A percentile compares a stretch with the other conserved stretches of the same genome.
These are phyloP conservation scores for Coffea humblotiana DNA, from an alignment of 305 asterid genomes.

Conservation along the genomic window DNA sequence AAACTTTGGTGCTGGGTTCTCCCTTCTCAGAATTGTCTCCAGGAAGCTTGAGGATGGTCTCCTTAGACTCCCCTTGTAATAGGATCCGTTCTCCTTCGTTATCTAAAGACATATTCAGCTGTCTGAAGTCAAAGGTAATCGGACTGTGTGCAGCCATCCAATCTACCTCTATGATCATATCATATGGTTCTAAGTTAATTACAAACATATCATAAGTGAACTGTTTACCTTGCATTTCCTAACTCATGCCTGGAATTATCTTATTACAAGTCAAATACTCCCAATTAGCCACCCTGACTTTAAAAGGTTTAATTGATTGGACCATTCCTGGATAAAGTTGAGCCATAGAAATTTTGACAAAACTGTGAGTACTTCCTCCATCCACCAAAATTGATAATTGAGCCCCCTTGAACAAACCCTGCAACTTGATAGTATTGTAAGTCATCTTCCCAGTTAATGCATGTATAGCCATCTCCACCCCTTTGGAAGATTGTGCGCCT, in stretches of 20 bases:
- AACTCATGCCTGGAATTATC: background rate
- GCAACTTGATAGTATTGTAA: background rate
- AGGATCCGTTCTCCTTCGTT: background rate
- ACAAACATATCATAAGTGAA: too few species aligned
- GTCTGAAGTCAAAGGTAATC: background rate
- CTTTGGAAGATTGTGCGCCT: too few species aligned
- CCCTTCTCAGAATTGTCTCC: too few species aligned
- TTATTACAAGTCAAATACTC: background rate
- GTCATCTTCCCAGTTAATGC: background rate
- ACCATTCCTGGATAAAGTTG: background rate
- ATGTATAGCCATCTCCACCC: too few species aligned
- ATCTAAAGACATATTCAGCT: background rate
- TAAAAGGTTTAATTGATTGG: background rate
- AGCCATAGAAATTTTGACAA: background rate
- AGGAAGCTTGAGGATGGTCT: too few species aligned
- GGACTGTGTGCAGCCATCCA: too few species aligned
- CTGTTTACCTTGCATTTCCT: too few species aligned
- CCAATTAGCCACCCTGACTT: background rate
- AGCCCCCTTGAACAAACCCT: rapidly evolving
- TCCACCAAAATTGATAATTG: background rate
- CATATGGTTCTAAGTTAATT: too few species aligned
- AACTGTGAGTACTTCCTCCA: background rate
- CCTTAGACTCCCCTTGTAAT: background rate
- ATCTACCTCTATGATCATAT: too few species aligned
- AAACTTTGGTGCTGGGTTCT: background rate